These are phyloP conservation scores for Xylaria flabelliformis DNA, from an alignment of 495 filamentous ascomycete species.

Conservation along the genomic window DNA sequence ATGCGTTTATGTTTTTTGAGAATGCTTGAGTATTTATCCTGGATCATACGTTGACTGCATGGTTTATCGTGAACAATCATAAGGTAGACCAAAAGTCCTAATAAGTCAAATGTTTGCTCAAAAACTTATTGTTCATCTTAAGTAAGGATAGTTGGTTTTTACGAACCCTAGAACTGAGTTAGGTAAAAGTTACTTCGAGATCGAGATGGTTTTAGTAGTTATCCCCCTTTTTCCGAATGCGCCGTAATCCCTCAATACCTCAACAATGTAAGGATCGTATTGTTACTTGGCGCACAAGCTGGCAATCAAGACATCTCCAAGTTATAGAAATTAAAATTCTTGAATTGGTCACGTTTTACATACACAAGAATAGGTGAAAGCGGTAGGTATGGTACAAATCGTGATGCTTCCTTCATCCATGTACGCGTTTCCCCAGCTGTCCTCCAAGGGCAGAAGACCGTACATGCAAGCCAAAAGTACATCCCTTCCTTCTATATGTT, in stretches of 20 bases:
- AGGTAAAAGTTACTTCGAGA: too few species aligned
- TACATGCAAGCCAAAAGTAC: constrained; percentile 27
- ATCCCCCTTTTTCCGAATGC: neutral
- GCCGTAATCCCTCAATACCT: neutral
- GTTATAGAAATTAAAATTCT: constrained; percentile 21
- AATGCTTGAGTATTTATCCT: neutral
- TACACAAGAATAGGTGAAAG: constrained; percentile 28
- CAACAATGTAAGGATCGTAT: neutral
- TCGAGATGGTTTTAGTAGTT: neutral
- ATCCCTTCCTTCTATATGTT: neutral
- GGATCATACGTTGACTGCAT: neutral
- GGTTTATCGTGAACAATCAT: neutral
- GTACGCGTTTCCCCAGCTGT: constrained; percentile 21
- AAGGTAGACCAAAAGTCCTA: neutral
- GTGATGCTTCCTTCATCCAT: constrained; percentile 28
- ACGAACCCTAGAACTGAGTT: neutral
- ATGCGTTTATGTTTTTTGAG: neutral
- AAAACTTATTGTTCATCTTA: neutral
- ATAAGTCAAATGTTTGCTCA: neutral
- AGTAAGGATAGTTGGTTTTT: neutral
- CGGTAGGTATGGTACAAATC: constrained; percentile 38
- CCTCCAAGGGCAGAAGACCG: constrained; percentile 25
- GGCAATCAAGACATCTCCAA: neutral
- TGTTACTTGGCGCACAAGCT: neutral
- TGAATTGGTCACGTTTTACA: constrained; percentile 38